Evolutionary conservation across 2,329 filamentous ascomycete species (phyloP), one percentile per base, ranked within the genome.

Genomic region (Magnaporthiopsis poae): DNA sequence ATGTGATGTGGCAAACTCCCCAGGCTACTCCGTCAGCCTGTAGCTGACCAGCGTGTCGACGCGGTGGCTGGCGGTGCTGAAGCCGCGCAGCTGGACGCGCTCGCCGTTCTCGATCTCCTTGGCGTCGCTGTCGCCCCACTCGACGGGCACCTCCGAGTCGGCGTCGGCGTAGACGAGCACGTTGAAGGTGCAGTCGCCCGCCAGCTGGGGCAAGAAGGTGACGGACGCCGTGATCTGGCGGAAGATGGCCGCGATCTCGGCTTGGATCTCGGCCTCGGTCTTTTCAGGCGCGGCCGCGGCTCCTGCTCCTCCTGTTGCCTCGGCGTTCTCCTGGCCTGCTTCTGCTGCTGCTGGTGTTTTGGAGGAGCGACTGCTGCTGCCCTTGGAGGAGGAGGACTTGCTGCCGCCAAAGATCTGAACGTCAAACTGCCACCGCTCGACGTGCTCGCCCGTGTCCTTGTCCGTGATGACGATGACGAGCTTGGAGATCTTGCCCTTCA

Each of bases 371-470:
- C 80, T 80, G 69, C 71, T 84, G 84, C 67, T 80, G 78, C 76
- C 84, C 52, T 61, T 80, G 60, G 74, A 31, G 31, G 31, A 70
- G 63, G 74, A 70, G 63, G 74, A 62, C n/a, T 70, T 52, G 70
- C 69, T 31, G 71, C 69, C 31, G 71, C 72, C 71, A 31, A 80
- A 72, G 70, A 82, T 78, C 73, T 79, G 73, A 67, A 77, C 74
- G 77, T 97, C 93, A 74, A 99, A 99, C 77, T 99, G 94, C 95
- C 95, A 99, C 70, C 95, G 84, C 81, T 99, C 95, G 61, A 99
- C 88, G 77, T 96, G 90, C 75, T 97, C 93, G 69, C 94, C 95
- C 0, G 93, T 96, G 77, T 99, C 95, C 78, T 97, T 98, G 81
- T 90, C 91, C 39, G 94, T 97, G 71, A 99, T 93, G 63, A 99